Conservation (phyloP, 169 alveolate genomes). For the Babesia microti region DNA sequence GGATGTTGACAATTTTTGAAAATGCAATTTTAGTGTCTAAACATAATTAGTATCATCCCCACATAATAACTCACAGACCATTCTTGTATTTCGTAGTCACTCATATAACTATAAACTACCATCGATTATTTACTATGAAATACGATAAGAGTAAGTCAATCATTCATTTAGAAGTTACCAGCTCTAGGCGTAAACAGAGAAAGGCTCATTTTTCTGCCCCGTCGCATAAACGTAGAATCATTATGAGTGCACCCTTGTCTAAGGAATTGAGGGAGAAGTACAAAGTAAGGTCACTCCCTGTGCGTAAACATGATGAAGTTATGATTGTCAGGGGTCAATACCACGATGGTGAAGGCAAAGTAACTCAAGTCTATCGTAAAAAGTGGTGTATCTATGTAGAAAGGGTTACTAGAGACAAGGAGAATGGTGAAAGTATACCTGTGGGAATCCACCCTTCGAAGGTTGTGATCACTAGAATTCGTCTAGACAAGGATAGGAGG, state of each 20-base stretch:
- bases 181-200: conserved; percentile 89
- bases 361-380: conserved; percentile 92
- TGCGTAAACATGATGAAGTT: conserved; percentile 96
- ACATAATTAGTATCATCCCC: too few relatives aligned
- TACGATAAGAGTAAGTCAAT: conserved; percentile 35
- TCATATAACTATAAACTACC: conserved; percentile 5
- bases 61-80: too few relatives aligned
- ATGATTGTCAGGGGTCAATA: conserved; percentile 89
- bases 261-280: conserved; percentile 91
- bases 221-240: conserved; percentile 87
- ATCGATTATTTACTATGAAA: conserved; percentile 34
- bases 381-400: conserved; percentile 92
- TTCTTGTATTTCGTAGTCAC: not conserved
- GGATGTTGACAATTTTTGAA: too few relatives aligned
- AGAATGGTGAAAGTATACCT: conserved; percentile 77
- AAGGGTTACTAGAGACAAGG: conserved; percentile 90
- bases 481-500: conserved; percentile 86
- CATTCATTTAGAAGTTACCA: conserved; percentile 55
- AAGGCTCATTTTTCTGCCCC: conserved; percentile 97
- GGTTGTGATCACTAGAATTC: conserved; percentile 88
- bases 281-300: conserved; percentile 91
- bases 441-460: conserved; percentile 94
- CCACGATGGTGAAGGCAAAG: conserved; percentile 96
- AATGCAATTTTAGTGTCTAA: too few relatives aligned
- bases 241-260: conserved; percentile 93